A percentile compares a stretch with the other conserved stretches of the same genome.
phyloP scores from a whole-genome alignment of 768 basidiomycete species.

The Termitomyces eurrhizus region DNA sequence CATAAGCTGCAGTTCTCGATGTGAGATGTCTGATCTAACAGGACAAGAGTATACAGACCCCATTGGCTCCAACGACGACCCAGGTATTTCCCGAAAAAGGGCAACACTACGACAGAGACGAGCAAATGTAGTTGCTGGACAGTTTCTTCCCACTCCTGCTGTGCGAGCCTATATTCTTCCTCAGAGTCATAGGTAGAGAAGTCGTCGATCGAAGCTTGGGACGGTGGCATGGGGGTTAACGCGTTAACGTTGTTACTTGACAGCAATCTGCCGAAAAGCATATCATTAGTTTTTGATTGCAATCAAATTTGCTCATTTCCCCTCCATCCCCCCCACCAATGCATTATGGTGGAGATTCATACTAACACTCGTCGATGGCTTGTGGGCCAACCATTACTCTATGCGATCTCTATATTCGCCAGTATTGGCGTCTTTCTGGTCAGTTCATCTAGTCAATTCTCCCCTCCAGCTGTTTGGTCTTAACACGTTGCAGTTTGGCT shows the following conservation, averaged over 20 bases:
- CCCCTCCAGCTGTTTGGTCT: neutral
- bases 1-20: constrained; percentile 47
- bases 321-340: constrained; percentile 28
- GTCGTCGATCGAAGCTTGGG: constrained; percentile 60
- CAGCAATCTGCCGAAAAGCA: constrained; percentile 10
- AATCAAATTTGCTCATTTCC: neutral
- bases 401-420: constrained; percentile 75
- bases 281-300: neutral
- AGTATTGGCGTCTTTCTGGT: constrained; percentile 86
- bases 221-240: constrained; percentile 48
- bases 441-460: constrained; percentile 25
- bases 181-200: constrained; percentile 56
- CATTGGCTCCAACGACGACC: constrained; percentile 85
- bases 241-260: too few species aligned
- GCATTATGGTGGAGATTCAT: constrained; percentile 47
- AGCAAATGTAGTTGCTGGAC: constrained; percentile 81
- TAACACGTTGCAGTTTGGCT: constrained; percentile 57
- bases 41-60: constrained; percentile 47
- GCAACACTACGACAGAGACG: constrained; percentile 74
- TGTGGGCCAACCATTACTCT: constrained; percentile 75
- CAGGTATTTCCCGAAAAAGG: constrained; percentile 84
- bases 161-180: constrained; percentile 72
- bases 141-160: constrained; percentile 94
- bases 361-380: constrained; percentile 42
- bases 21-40: constrained; percentile 1